Evolutionary conservation across 2,329 filamentous ascomycete genomes (phyloP), one percentile per base, ranked within the genome.

Genomic region (Cladophialophora chaetospira): DNA sequence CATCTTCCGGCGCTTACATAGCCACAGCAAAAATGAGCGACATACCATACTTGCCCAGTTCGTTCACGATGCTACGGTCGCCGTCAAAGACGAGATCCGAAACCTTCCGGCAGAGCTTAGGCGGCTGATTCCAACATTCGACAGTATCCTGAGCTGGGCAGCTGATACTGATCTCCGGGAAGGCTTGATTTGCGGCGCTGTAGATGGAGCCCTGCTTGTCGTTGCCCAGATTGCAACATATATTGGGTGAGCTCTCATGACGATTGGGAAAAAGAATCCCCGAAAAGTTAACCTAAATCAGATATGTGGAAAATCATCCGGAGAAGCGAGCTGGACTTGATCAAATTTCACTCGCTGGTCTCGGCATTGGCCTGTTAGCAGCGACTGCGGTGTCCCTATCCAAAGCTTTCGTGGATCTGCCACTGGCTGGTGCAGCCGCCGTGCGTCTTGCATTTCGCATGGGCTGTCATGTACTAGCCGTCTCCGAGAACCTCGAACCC

Each of bases 311-410:
- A 15, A 40, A 15, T 40, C 36, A 40, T 3, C 36, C 36, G 17
- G 36, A 40, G 2, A 15, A 40, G 17, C 36, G n/a, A 9, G 13
- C 17, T 8, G 19, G 17, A 15, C 19, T 40, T 33, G 51, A 61
- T 17, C 68, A 65, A 46, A 69, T 68, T 2, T 67, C 54, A 31
- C 69, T 79, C 11, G 66, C 70, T 10, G 77, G 75, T 3, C 60
- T 80, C 3, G 73, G 79, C 9, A 72, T 75, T n/a, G 79, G 79
- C 1, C 61, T 81, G 0, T 59, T 81, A 0, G 64, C 76, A 3
- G 65, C 72, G 0, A 69, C 74, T 15, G 78, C 78, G 1, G 63
- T 80, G 0, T 69, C 78, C 0, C 29, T 78, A 1, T 69, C 79
- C 3, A 53, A 66, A 0, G 69, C 66, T 0, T n/a, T 78, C 4